A percentile compares a stretch with the other conserved stretches of the same genome.
These are phyloP conservation scores for Osmozyma mogii DNA, from an alignment of 805 yeast genomes.

Conservation along the genomic window DNA sequence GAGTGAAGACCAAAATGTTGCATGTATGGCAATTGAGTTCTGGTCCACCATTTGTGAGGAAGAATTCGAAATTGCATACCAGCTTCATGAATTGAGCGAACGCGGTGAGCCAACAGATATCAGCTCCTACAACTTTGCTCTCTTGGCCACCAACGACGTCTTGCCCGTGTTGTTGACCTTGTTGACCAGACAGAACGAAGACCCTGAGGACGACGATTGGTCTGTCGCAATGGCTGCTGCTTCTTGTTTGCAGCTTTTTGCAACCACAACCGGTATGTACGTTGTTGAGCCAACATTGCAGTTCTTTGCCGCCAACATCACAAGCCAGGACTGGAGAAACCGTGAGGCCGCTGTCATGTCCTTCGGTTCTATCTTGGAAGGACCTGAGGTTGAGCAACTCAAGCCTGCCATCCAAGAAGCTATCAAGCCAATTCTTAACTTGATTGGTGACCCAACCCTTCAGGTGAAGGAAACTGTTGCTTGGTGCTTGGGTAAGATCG, in stretches of 20 bases:
- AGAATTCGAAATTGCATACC: constrained; percentile 73
- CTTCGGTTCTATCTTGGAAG: constrained; percentile 92
- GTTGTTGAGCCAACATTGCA: constrained; percentile 79
- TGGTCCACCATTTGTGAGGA: constrained; percentile 99
- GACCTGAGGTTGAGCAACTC: constrained; percentile 73
- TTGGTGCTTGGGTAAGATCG: constrained; percentile 96
- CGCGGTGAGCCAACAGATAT: constrained; percentile 30
- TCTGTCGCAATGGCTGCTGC: constrained; percentile 98
- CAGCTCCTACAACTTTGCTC: constrained; percentile 70
- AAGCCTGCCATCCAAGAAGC: constrained; percentile 72
- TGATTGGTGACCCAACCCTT: constrained; percentile 67
- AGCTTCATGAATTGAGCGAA: constrained; percentile 50
- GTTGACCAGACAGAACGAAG: constrained; percentile 84
- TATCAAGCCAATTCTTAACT: constrained; percentile 61
- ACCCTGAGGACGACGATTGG: constrained; percentile 95
- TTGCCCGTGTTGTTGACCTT: constrained; percentile 78
- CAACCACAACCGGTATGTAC: constrained; percentile 79
- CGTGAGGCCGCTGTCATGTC: constrained; percentile 99
- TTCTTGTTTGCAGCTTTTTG: constrained; percentile 89
- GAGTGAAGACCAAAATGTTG: constrained; percentile 72
- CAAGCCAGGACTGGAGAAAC: constrained; percentile 55
- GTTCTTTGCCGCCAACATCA: constrained; percentile 73
- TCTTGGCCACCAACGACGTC: constrained; percentile 75
- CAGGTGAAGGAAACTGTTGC: constrained; percentile 96
- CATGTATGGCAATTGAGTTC: constrained; percentile 98